A percentile compares a stretch with the other conserved stretches of the same genome.
These are phyloP conservation scores for Microbotryum scabiosae DNA, from an alignment of 1,284 basidiomycete species.

Conservation along the genomic window DNA sequence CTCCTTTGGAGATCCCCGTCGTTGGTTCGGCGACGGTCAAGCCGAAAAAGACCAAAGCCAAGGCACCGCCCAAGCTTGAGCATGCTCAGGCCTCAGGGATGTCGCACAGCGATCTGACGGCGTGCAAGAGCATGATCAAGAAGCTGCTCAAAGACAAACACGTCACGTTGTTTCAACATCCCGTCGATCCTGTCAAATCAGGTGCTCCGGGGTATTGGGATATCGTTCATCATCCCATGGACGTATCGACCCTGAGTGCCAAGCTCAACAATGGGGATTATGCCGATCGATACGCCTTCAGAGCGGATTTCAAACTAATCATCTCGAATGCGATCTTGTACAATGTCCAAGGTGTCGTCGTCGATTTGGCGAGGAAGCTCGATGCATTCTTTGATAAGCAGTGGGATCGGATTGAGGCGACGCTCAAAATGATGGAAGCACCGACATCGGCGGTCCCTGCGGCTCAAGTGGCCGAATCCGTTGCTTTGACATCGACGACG, in stretches of 20 bases:
- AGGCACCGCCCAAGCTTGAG: slow-evolving; percentile 44
- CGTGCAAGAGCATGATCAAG: slow-evolving; percentile 70
- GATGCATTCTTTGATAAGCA: slow-evolving; percentile 74
- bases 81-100: slow-evolving; percentile 75
- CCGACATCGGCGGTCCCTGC: not conserved
- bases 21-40: slow-evolving; percentile 1
- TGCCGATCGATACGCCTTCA: slow-evolving; percentile 71
- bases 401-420: slow-evolving; percentile 66
- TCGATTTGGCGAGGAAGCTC: slow-evolving; percentile 65
- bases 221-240: slow-evolving; percentile 88
- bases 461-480: not conserved
- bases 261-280: slow-evolving; percentile 80
- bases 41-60: slow-evolving; percentile 40
- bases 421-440: slow-evolving; percentile 47
- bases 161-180: slow-evolving; percentile 65
- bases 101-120: slow-evolving; percentile 66
- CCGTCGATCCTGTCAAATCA: slow-evolving; percentile 55
- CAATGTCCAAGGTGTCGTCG: slow-evolving; percentile 64
- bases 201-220: slow-evolving; percentile 57
- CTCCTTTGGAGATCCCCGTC: not conserved
- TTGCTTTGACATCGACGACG: not conserved
- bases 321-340: slow-evolving; percentile 80
- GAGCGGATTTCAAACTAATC: slow-evolving; percentile 80
- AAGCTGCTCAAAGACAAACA: slow-evolving; percentile 64
- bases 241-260: slow-evolving; percentile 76